Conservation (phyloP, 495 filamentous ascomycete genomes). For the Podospora fimiseda region DNA sequence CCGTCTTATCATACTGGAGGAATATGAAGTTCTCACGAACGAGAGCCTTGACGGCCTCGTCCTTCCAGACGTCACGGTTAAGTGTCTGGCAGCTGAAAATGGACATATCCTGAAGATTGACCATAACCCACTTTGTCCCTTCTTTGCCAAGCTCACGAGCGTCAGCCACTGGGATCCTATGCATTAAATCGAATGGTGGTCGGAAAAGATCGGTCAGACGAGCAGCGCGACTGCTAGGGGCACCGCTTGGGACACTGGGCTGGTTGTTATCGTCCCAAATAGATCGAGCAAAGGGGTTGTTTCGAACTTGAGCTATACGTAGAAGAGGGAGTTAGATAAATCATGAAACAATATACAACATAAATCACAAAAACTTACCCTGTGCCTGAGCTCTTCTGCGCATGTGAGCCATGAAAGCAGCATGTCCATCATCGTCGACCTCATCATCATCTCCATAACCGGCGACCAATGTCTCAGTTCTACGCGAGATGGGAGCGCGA, state of each 20-base stretch:
- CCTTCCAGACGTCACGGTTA: constrained; percentile 95
- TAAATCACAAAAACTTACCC: constrained; percentile 38
- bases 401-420: constrained; percentile 61
- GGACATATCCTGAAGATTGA: constrained; percentile 88
- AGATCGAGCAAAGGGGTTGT: constrained; percentile 75
- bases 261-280: constrained; percentile 61
- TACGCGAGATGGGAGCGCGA: constrained; percentile 84
- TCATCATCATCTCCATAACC: constrained; percentile 47
- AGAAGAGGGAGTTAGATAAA: too few relatives aligned
- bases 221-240: constrained; percentile 21
- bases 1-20: constrained; percentile 81
- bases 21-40: constrained; percentile 92
- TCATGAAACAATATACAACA: too few relatives aligned
- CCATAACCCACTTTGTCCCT: constrained; percentile 83
- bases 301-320: constrained; percentile 4
- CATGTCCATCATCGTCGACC: constrained; percentile 54
- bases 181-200: constrained; percentile 85
- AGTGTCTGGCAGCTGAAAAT: constrained; percentile 89
- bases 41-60: constrained; percentile 65
- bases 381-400: constrained; percentile 45
- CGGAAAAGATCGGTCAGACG: constrained; percentile 84
- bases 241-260: not conserved
- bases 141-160: constrained; percentile 80
- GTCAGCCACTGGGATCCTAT: constrained; percentile 63
- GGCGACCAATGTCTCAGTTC: constrained; percentile 83